Percentiles rank a stretch among this genome's conserved stretches.
Conservation (phyloP, 2,329 filamentous ascomycete genomes). For the Rhynchosporium agropyri region DNA sequence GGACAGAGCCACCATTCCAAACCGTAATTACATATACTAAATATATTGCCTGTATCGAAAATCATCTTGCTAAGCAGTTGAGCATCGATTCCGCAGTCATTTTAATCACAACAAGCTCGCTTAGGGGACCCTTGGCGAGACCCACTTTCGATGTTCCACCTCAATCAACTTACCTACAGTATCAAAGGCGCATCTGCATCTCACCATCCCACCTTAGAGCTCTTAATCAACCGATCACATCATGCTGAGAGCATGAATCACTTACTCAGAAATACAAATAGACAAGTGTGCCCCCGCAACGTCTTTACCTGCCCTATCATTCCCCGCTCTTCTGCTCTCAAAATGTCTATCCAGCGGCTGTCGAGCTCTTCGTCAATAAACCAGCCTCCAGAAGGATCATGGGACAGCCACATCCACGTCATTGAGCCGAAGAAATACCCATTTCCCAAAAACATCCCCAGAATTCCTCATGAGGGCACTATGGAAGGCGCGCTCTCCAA, state of each 20-base stretch:
- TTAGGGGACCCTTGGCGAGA: background rate
- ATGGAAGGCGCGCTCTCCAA: constrained; percentile 55
- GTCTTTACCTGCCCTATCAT: background rate
- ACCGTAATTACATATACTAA: too few relatives aligned
- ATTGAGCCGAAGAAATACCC: constrained; percentile 57
- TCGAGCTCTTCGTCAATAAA: constrained; percentile 8
- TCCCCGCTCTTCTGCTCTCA: background rate
- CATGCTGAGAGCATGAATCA: background rate
- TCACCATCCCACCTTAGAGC: background rate
- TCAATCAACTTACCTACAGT: background rate
- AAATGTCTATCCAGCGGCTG: constrained; percentile 1
- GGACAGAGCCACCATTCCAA: too few relatives aligned
- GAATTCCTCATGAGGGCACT: constrained; percentile 54
- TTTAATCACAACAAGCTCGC: constrained; percentile 2
- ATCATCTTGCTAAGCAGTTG: background rate
- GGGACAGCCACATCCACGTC: constrained; percentile 61
- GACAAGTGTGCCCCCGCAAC: background rate
- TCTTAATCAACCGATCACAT: background rate
- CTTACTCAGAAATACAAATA: too few relatives aligned
- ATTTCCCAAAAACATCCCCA: constrained; percentile 50
- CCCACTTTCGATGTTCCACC: background rate
- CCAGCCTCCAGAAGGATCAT: constrained; percentile 16
- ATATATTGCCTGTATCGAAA: background rate
- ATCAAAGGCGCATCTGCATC: background rate
- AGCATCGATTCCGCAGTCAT: background rate